These are phyloP conservation scores for Wickerhamomyces chaumierensis DNA, from an alignment of 805 yeast genomes.

Conservation along the genomic window DNA sequence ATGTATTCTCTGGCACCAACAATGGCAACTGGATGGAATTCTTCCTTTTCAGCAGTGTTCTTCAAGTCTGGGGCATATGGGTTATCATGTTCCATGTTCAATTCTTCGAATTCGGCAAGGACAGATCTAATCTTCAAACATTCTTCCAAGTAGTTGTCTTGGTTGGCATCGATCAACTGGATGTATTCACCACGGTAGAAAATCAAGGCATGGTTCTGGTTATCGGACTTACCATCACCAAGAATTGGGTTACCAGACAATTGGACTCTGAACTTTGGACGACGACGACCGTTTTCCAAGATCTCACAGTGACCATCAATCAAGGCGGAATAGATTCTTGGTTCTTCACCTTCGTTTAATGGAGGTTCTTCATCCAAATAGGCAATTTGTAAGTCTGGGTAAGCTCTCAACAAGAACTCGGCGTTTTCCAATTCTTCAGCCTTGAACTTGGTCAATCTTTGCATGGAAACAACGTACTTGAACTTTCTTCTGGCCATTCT, in stretches of 20 bases:
- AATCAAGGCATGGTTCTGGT: slow-evolving; percentile 71
- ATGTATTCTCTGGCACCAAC: slow-evolving; percentile 84
- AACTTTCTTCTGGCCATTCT: slow-evolving; percentile 80
- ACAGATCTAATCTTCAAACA: slow-evolving; percentile 76
- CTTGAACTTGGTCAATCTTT: slow-evolving; percentile 61
- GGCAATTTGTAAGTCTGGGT: slow-evolving; percentile 82
- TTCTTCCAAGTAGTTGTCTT: slow-evolving; percentile 78
- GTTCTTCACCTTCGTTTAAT: slow-evolving; percentile 55
- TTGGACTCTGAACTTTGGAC: slow-evolving; percentile 67
- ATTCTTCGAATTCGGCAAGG: slow-evolving; percentile 74
- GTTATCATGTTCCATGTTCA: slow-evolving; percentile 63
- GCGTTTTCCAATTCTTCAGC: slow-evolving; percentile 71
- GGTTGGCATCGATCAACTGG: slow-evolving; percentile 79
- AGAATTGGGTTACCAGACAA: slow-evolving; percentile 76
- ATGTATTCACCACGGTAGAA: slow-evolving; percentile 80
- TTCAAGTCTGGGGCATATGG: slow-evolving; percentile 68
- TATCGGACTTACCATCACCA: slow-evolving; percentile 86
- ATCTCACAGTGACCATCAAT: slow-evolving; percentile 76
- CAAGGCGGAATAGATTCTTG: slow-evolving; percentile 63
- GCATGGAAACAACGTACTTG: slow-evolving; percentile 77
- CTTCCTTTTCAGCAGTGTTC: slow-evolving; percentile 33
- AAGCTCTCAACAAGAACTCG: slow-evolving; percentile 70
- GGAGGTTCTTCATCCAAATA: slow-evolving; percentile 91
- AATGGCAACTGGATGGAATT: slow-evolving; percentile 62
- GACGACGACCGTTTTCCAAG: slow-evolving; percentile 60